Conservation (phyloP, 1,139 yeast genomes). For the Pichia sp. region DNA sequence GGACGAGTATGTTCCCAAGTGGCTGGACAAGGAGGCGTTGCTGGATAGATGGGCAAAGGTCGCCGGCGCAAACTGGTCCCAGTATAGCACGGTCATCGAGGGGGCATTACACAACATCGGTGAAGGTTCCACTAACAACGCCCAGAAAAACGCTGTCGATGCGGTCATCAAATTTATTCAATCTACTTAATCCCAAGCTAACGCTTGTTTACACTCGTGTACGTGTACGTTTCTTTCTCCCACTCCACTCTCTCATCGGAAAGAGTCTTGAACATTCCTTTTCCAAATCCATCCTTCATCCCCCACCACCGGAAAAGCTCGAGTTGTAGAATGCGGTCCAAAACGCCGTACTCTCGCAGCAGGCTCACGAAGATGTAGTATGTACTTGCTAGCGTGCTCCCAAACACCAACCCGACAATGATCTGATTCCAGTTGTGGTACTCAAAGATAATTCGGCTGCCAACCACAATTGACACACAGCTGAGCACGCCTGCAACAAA, state of each 20-base stretch:
- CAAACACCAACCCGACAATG: conserved; percentile 63
- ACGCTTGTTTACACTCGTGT: not conserved
- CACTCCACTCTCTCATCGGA: conserved; percentile 24
- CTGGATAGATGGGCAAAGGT: conserved; percentile 46
- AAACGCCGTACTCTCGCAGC: conserved; percentile 54
- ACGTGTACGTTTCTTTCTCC: conserved; percentile 15
- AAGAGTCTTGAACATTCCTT: conserved; percentile 16
- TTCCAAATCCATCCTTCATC: conserved; percentile 46
- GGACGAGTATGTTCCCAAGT: conserved; percentile 59
- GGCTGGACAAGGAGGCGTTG: conserved; percentile 45
- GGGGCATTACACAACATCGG: conserved; percentile 64
- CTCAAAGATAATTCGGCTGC: conserved; percentile 69
- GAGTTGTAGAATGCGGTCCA: conserved; percentile 56
- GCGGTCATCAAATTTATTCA: conserved; percentile 18
- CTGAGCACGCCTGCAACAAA: not conserved
- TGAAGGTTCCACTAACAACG: conserved; percentile 32
- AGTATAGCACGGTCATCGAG: conserved; percentile 46
- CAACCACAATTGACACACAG: conserved; percentile 45
- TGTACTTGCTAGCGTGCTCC: conserved; percentile 50
- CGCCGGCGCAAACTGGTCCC: conserved; percentile 48
- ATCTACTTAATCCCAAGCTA: not conserved
- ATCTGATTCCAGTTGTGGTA: conserved; percentile 80
- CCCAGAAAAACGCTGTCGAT: conserved; percentile 15
- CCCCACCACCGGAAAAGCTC: conserved; percentile 41
- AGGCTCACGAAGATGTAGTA: conserved; percentile 54